Percentiles rank a stretch among this genome's conserved stretches.
Evolutionary conservation across 345 rosid species (phyloP).

Genomic region (Mangifera indica): DNA sequence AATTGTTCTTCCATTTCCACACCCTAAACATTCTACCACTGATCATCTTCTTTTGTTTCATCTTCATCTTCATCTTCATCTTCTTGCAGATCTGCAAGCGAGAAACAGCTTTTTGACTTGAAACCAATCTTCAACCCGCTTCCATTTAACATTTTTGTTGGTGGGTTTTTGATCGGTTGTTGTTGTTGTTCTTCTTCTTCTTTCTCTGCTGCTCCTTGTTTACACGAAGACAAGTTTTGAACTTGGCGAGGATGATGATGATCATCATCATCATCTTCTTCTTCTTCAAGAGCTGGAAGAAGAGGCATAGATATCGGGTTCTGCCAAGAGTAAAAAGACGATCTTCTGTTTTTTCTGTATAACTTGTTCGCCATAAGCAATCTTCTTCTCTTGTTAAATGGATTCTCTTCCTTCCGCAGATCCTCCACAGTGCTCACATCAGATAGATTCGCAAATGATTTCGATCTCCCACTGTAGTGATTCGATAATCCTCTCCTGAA

Average conservation of each 20-base stretch:
- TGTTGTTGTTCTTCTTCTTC: not conserved
- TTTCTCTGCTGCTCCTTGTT: not conserved
- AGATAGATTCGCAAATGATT: conserved; percentile 66
- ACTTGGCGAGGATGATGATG: conserved; percentile 18
- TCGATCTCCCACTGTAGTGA: conserved; percentile 75
- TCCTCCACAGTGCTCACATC: conserved; percentile 54
- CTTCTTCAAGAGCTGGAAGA: conserved; percentile 48
- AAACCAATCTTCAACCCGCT: conserved; percentile 31
- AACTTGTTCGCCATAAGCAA: conserved; percentile 51
- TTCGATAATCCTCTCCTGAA: conserved; percentile 75
- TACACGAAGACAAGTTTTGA: conserved; percentile 5
- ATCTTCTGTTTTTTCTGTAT: conserved; percentile 23
- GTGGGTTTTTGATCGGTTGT: not conserved
- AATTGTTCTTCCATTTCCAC: too few species aligned
- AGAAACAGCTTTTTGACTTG: conserved; percentile 63
- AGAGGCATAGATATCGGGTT: conserved; percentile 82
- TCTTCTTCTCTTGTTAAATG: conserved; percentile 76
- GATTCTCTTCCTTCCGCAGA: conserved; percentile 63
- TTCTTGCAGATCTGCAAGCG: conserved; percentile 67
- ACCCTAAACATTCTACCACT: not conserved
- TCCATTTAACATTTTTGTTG: not conserved
- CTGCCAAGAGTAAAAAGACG: conserved; percentile 43
- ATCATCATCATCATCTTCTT: conserved; percentile 14
- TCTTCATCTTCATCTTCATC: conserved; percentile 31
- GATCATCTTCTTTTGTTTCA: conserved; percentile 6